Conservation (phyloP, 2,329 filamentous ascomycete genomes). For the Pseudogymnoascus sp. region DNA sequence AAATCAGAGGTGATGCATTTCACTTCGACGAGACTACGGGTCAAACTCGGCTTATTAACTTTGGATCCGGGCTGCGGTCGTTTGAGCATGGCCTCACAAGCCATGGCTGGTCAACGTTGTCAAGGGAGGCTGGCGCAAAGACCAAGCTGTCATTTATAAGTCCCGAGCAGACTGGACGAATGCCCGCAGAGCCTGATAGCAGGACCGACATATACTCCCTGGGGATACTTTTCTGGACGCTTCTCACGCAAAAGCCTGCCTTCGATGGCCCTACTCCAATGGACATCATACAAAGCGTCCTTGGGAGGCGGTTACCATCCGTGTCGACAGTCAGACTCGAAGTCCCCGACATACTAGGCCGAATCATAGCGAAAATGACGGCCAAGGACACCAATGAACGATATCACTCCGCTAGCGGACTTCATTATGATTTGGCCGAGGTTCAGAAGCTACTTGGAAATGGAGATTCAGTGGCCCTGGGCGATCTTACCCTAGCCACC, state of each 20-base stretch:
- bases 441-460: slow-evolving; percentile 68
- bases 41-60: slow-evolving; percentile 71
- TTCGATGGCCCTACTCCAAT: slow-evolving; percentile 75
- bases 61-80: slow-evolving; percentile 77
- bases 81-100: slow-evolving; percentile 86
- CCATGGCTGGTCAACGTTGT: slow-evolving; percentile 77
- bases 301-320: slow-evolving; percentile 69
- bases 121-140: slow-evolving; percentile 76
- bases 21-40: slow-evolving; percentile 69
- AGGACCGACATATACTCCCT: slow-evolving; percentile 91
- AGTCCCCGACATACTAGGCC: slow-evolving; percentile 72
- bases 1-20: slow-evolving; percentile 84
- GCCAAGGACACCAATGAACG: slow-evolving; percentile 80
- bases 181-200: slow-evolving; percentile 85
- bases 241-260: slow-evolving; percentile 70
- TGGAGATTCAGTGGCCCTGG: slow-evolving; percentile 64
- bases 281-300: slow-evolving; percentile 84
- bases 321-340: slow-evolving; percentile 73
- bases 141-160: slow-evolving; percentile 88
- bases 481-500: slow-evolving; percentile 68
- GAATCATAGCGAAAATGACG: slow-evolving; percentile 86
- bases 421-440: slow-evolving; percentile 71
- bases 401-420: slow-evolving; percentile 81
- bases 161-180: slow-evolving; percentile 86
- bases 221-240: slow-evolving; percentile 81